A percentile compares a stretch with the other conserved stretches of the same genome.
Evolutionary conservation across 768 basidiomycete genomes (phyloP).

Genomic region (Chalciporus sphaerocephalus): DNA sequence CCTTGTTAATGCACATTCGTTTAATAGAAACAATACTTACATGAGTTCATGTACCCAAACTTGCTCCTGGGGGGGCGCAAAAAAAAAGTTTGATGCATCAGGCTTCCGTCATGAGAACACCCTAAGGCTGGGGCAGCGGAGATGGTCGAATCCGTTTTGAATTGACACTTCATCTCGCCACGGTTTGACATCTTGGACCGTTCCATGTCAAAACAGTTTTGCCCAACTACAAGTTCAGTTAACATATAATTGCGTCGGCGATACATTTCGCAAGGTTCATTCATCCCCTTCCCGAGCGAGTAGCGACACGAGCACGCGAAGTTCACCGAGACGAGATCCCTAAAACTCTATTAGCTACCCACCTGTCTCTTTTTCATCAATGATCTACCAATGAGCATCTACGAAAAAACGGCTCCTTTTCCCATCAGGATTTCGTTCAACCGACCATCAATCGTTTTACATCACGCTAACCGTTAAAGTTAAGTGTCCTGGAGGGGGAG

Average conservation of each 20-base stretch:
- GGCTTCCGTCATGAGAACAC: conserved; percentile 12
- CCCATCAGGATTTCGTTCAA: conserved; percentile 26
- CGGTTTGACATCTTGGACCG: neutral
- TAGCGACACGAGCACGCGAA: conserved; percentile 4
- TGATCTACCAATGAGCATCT: conserved; percentile 24
- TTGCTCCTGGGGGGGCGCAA: neutral
- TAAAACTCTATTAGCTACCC: conserved; percentile 32
- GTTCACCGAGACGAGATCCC: conserved; percentile 16
- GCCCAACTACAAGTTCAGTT: neutral
- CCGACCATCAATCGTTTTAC: conserved; percentile 32
- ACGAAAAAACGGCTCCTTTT: conserved; percentile 15
- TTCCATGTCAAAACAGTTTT: neutral
- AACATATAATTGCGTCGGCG: no score
- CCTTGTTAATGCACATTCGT: no score
- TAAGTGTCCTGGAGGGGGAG: conserved; percentile 22
- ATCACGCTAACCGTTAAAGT: conserved; percentile 31
- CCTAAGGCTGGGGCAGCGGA: neutral
- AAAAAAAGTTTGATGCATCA: neutral
- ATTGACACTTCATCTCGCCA: conserved; percentile 2
- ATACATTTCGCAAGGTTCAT: conserved; percentile 2
- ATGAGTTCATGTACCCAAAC: conserved; percentile 7
- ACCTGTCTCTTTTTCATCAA: conserved; percentile 12
- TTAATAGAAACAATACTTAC: no score
- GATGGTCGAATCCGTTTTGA: conserved; percentile 1
- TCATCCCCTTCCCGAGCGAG: neutral